Evolutionary conservation across 495 filamentous ascomycete genomes (phyloP), one percentile per base, ranked within the genome.

Genomic region (Glarea lozoyensis): DNA sequence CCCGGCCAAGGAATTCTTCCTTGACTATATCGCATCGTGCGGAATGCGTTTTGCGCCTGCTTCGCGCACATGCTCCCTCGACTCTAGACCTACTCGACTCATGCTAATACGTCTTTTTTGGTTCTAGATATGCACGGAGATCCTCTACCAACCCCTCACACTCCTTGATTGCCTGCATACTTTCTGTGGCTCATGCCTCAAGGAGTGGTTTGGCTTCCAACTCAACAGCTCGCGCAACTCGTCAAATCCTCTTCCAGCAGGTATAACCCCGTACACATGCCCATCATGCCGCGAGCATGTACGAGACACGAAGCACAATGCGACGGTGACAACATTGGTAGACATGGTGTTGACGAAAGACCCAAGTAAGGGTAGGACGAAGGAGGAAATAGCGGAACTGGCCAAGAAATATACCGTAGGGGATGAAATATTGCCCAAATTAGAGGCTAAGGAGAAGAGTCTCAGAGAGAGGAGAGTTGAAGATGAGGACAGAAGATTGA

Each of bases 131-230:
- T 98, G 92, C 64, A 89, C 89, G 45, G 92, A 98, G 57, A 71
- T 97, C 40, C 84, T 98, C 48, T 94, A 86, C 68, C 86, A 95
- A 59, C 92, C 92, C 15, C 78, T 97, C 46, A 95, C 89, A 22
- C 83, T 96, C 46, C 85, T 98, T 58, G 86, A 97, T 68, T 98
- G 92, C 60, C 79, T 98, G 1, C 92, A 98, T 66, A 94, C 89
- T 27, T 97, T 92, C 66, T 97, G 92, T 67, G 92, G 87, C 43
- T 82, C 84, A 21, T 98, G 92, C 58, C 60, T 96, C 46, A 94
- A 93, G 64, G 81, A 88, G 63, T 97, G 92, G 92, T 98, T 98
- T 65, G 70, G 68, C 39, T 80, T 66, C 41, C 70, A 77, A 40
- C 71, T 73, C 15, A 66, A 42, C 47, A 64, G 56, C 54, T 69